Evolutionary conservation across 805 yeast species (phyloP).

Genomic region (Myxozyma melibiosi): DNA sequence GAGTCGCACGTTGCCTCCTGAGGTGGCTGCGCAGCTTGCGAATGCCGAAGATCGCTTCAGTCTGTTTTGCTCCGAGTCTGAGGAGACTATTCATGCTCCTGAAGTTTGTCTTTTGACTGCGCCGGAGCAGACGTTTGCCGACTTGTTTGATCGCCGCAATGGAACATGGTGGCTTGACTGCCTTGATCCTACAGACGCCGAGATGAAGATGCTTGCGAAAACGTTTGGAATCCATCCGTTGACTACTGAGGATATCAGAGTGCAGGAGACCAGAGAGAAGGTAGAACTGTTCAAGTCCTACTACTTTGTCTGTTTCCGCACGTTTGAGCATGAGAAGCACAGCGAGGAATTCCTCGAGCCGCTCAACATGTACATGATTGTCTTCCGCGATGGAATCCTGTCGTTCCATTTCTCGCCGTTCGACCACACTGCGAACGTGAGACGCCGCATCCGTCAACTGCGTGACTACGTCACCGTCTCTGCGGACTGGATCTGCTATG

Average conservation of each 20-base stretch:
- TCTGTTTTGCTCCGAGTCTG: slow-evolving; percentile 77
- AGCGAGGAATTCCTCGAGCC: slow-evolving; percentile 77
- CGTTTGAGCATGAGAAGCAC: slow-evolving; percentile 84
- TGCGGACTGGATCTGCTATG: slow-evolving; percentile 69
- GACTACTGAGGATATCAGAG: slow-evolving; percentile 95
- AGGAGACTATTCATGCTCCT: slow-evolving; percentile 86
- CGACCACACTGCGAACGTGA: slow-evolving; percentile 59
- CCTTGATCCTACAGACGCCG: slow-evolving; percentile 89
- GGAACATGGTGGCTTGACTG: slow-evolving; percentile 98
- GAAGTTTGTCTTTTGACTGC: slow-evolving; percentile 70
- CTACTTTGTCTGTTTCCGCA: slow-evolving; percentile 95
- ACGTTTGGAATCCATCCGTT: slow-evolving; percentile 97
- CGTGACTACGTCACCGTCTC: slow-evolving; percentile 61
- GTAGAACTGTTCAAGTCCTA: slow-evolving; percentile 88
- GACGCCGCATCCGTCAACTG: slow-evolving; percentile 65
- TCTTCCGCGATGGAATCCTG: slow-evolving; percentile 60
- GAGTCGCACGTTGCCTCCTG: slow-evolving; percentile 23
- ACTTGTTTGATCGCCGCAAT: slow-evolving; percentile 69
- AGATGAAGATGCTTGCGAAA: slow-evolving; percentile 87
- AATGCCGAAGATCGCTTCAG: slow-evolving; percentile 63
- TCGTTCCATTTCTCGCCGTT: slow-evolving; percentile 64
- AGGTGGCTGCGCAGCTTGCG: slow-evolving; percentile 25
- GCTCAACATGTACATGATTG: slow-evolving; percentile 62
- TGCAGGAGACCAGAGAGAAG: slow-evolving; percentile 96
- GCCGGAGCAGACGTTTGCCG: slow-evolving; percentile 65